Evolutionary conservation across 768 basidiomycete species (phyloP), one percentile per base, ranked within the genome.

Genomic region (Filobasidium wieringae): DNA sequence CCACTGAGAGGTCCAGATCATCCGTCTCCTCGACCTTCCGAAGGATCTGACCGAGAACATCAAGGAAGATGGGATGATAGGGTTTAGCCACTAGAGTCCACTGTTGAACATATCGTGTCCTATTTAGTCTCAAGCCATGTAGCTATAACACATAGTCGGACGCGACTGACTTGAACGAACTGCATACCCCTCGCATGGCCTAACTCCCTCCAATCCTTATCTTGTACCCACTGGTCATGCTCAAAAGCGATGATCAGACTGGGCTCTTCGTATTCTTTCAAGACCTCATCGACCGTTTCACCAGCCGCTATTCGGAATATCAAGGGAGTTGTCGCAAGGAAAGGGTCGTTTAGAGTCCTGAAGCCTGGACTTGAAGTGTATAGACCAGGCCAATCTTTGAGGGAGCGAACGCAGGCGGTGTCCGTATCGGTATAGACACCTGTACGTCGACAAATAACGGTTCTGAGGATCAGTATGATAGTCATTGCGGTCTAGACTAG

Each of bases 361-460:
- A 53, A 6, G 41, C 50, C 51, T 22, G 47, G 40, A 33, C 19
- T 22, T 30, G 41, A 17, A 34, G 22, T 9, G 47, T 19, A 32
- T 29, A 40, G 40, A 53, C 58, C 47, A 15, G 62, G 63, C 66
- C 66, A 68, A 12, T 65, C 47, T 11, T 30, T 8, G n/a, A 68
- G 27, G 5, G 64, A 61, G 4, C 54, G 56, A 24, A 66, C 54
- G 47, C 58, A 63, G 0, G 66, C 66, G 7, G 66, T 68, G 26
- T 68, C 66, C 7, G 66, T 65, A 37, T 68, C 66, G 36, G 66
- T 66, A 36, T 68, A 68, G n/a, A 68, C 60, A 7, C 53, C 51
- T 53, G 7, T 1, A 6, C 12, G 6, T 26, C 9, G 27, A n/a
- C 19, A n/a, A 43, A 26, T n/a, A 6, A n/a, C n/a, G n/a, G n/a